Base-by-base conservation (phyloP, 2,329 filamentous ascomycete species). In the Alternaria atra region DNA sequence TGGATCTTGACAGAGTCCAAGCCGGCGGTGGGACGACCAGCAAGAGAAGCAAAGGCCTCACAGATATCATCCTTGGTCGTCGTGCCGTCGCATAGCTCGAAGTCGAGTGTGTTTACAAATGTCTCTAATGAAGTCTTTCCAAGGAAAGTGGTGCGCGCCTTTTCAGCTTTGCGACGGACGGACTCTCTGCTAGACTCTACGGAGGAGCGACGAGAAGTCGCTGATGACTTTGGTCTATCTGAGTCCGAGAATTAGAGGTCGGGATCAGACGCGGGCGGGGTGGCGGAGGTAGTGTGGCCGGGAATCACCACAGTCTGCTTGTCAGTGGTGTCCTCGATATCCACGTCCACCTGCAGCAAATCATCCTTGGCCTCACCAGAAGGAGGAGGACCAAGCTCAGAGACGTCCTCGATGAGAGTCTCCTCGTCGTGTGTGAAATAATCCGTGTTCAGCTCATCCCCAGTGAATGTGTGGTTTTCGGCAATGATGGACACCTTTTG, bases 11-110 rank as follows among this genome's bases (percentile, higher is more conserved):
- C 10, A 6, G 15, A 37, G 12, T 55, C 30, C 6, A 55, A 15
- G 2, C n/a, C 8, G 15, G 15, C 3, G 1, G 15, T 10, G 8
- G 32, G 10, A 10, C 17, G 30, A 13, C 7, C 4, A 4, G 30
- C 9, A 4, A 55, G 7, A 10, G n/a, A 37, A 3, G 44, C 35
- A 23, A 64, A 64, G 2, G 58, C 23, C 3, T 51, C 20, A 34
- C 53, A 55, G 30, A 58, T 25, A 7, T 46, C 39, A 1, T 42
- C 12, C 15, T 61, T 64, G 15, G 54, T 55, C 8, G 54, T 55
- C 2, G 46, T 52, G 12, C 52, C 51, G 30, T 58, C 39, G 6
- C 15, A 17, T 7, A 20, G 20, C 32, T 48, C 50, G 17, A 64
- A 55, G 20, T 40, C 13, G 10, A 64, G 44, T 13, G 7, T 23